Conservation (phyloP, 2,329 filamentous ascomycete genomes). For the Fusarium burgessii region DNA sequence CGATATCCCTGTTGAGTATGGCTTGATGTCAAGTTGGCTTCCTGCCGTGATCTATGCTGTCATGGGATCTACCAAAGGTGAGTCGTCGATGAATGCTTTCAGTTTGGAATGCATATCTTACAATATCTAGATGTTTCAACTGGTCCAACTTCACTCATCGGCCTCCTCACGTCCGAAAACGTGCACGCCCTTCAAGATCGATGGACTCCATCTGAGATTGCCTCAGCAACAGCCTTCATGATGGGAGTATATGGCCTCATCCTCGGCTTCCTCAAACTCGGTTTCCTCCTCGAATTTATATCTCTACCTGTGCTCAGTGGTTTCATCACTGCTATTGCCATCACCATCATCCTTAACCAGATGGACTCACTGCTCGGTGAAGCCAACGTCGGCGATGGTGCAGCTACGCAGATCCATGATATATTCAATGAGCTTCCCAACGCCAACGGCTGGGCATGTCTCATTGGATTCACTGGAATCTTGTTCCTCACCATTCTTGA, state of each 20-base stretch:
- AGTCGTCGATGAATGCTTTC: background rate
- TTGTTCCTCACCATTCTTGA: constrained; percentile 68
- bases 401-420: constrained; percentile 69
- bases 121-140: constrained; percentile 65
- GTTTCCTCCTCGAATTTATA: constrained; percentile 75
- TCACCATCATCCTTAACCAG: constrained; percentile 75
- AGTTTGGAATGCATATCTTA: background rate
- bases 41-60: constrained; percentile 68
- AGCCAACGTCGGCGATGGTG: constrained; percentile 60
- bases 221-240: constrained; percentile 71
- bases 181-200: constrained; percentile 64
- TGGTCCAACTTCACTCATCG: constrained; percentile 73
- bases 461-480: constrained; percentile 69
- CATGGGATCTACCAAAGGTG: constrained; percentile 72
- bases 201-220: constrained; percentile 66
- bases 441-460: constrained; percentile 69
- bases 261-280: constrained; percentile 71
- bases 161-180: constrained; percentile 72
- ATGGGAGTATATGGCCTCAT: constrained; percentile 71
- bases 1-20: constrained; percentile 70
- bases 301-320: constrained; percentile 73
- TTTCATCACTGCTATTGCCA: constrained; percentile 74
- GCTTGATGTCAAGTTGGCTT: constrained; percentile 70
- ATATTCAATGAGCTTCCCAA: constrained; percentile 67
- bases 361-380: constrained; percentile 71